Evolutionary conservation across 257 asterid species (phyloP).

Genomic region (Solanum virginianum): DNA sequence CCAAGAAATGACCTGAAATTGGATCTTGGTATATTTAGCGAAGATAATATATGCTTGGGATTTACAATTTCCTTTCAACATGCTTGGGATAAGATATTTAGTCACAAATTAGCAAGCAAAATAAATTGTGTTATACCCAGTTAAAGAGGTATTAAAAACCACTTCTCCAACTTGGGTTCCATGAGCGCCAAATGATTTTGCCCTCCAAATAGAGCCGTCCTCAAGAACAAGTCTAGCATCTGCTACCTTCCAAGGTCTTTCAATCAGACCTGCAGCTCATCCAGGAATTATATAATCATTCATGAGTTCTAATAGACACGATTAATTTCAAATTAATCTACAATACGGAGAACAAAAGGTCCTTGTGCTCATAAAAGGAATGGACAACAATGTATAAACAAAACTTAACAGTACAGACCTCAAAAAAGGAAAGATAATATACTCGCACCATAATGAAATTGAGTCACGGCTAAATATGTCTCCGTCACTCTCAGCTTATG

Average conservation of each 20-base stretch:
- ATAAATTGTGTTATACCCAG: constrained; percentile 40
- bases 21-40: neutral
- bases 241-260: constrained; percentile 88
- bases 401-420: neutral
- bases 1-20: no score
- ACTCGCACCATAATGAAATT: neutral
- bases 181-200: constrained; percentile 92
- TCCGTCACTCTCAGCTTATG: neutral
- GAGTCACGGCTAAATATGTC: neutral
- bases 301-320: neutral
- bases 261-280: constrained; percentile 26
- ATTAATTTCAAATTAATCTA: neutral
- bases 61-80: neutral
- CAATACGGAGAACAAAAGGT: neutral
- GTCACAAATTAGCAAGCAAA: neutral
- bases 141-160: constrained; percentile 91
- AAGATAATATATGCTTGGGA: neutral
- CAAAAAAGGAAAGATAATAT: neutral
- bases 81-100: no score
- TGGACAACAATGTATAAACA: neutral
- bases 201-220: constrained; percentile 95
- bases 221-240: constrained; percentile 93
- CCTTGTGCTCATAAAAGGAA: neutral
- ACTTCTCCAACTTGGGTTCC: constrained; percentile 99
- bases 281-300: neutral